Evolutionary conservation across 305 asterid species (phyloP).

Genomic region (Andrographis paniculata): DNA sequence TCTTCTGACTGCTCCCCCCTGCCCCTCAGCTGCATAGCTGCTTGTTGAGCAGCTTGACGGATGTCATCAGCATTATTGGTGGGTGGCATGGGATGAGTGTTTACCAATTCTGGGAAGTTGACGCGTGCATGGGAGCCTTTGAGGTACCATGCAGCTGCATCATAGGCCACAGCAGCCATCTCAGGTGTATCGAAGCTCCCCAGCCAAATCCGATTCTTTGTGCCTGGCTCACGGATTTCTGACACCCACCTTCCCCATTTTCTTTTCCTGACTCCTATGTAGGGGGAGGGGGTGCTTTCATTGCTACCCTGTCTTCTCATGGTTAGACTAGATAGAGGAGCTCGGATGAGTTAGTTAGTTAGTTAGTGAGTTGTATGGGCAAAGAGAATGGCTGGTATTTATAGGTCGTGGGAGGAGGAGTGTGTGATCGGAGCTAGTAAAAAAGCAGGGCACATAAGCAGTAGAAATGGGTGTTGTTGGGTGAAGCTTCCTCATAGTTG

Average conservation of each 20-base stretch:
- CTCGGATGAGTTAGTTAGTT: too few relatives aligned
- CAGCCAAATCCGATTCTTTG: conserved; percentile 51
- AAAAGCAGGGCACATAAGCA: too few relatives aligned
- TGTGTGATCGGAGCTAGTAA: too few relatives aligned
- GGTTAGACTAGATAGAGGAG: too few relatives aligned
- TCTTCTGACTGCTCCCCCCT: neutral
- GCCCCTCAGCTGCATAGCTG: conserved; percentile 30
- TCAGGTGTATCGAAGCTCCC: conserved; percentile 62
- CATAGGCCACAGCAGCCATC: conserved; percentile 74
- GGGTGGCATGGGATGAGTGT: conserved; percentile 36
- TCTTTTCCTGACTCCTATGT: conserved; percentile 55
- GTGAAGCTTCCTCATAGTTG: too few relatives aligned
- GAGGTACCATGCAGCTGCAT: conserved; percentile 53
- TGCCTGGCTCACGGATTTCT: conserved; percentile 58
- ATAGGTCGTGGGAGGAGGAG: too few relatives aligned
- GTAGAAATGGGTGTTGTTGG: too few relatives aligned
- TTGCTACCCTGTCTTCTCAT: too few relatives aligned
- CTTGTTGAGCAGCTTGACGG: conserved; percentile 52
- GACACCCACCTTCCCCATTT: conserved; percentile 85
- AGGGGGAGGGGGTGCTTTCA: conserved; percentile 12
- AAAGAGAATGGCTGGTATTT: too few relatives aligned
- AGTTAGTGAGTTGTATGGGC: too few relatives aligned
- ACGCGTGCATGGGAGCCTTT: conserved; percentile 41
- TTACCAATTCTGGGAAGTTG: conserved; percentile 48
- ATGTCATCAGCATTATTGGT: conserved; percentile 42